phyloP scores from a whole-genome alignment of 371 early-diverging fungal species.

The Dichotomocladium elegans region DNA sequence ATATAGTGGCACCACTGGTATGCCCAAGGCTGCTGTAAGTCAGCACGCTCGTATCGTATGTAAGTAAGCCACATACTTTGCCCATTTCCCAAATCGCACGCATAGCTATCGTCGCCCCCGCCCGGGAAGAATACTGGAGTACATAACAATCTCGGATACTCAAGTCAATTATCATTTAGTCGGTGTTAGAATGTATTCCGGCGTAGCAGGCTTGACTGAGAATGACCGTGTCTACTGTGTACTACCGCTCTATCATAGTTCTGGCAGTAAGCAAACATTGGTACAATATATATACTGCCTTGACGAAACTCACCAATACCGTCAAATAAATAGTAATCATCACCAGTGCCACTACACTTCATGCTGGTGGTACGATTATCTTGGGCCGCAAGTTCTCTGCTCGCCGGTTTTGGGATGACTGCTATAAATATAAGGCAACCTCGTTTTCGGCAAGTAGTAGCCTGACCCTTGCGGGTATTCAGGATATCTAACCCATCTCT shows the following conservation, averaged over 20 bases:
- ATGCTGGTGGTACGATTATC: conserved; percentile 35
- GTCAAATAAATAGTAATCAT: conserved; percentile 38
- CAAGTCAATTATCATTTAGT: conserved; percentile 6
- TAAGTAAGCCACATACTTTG: neutral
- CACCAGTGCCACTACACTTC: conserved; percentile 22
- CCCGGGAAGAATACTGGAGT: no score
- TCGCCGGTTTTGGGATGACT: conserved; percentile 47
- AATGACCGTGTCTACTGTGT: conserved; percentile 42
- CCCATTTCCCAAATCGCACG: no score
- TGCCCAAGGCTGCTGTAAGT: conserved; percentile 21
- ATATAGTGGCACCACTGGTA: conserved; percentile 15
- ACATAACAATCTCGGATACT: no score
- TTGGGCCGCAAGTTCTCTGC: conserved; percentile 49
- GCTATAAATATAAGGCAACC: conserved; percentile 35
- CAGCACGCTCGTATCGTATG: conserved; percentile 19
- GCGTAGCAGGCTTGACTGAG: conserved; percentile 10
- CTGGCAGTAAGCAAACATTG: conserved; percentile 37
- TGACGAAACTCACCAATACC: neutral
- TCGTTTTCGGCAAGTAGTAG: conserved; percentile 37
- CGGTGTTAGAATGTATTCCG: conserved; percentile 17
- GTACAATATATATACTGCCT: no score
- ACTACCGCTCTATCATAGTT: conserved; percentile 51
- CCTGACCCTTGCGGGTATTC: no score
- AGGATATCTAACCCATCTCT: neutral
- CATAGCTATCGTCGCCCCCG: no score